These are phyloP conservation scores for Poa pratensis DNA, from an alignment of 176 grass and related monocot genomes.

Conservation along the genomic window DNA sequence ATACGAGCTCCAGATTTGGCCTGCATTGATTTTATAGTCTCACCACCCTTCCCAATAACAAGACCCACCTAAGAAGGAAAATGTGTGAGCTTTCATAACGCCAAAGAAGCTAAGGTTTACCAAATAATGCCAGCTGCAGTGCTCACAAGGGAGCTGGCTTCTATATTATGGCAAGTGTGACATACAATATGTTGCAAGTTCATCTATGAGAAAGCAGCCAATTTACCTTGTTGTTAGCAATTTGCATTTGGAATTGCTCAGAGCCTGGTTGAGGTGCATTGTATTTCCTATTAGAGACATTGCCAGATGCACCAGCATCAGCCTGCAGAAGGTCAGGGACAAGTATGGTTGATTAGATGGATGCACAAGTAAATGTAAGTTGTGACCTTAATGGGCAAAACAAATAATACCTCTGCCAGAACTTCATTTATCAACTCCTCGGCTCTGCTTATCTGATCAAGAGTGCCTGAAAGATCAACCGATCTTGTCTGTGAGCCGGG, in stretches of 20 bases:
- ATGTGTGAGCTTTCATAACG: neutral
- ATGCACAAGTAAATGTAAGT: neutral
- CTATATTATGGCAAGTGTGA: neutral
- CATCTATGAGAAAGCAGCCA: neutral
- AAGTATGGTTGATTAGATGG: conserved; percentile 15
- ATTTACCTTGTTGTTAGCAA: conserved; percentile 89
- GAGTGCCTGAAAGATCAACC: conserved; percentile 84
- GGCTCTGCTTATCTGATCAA: conserved; percentile 89
- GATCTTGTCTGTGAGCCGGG: conserved; percentile 67
- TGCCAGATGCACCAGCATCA: conserved; percentile 75
- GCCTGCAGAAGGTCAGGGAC: conserved; percentile 53
- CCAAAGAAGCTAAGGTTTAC: neutral
- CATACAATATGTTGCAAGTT: neutral
- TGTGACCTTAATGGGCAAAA: neutral
- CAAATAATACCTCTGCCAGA: conserved; percentile 66
- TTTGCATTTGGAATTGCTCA: conserved; percentile 90
- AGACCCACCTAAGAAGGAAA: conserved; percentile 71
- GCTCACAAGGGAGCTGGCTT: neutral
- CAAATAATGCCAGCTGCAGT: neutral
- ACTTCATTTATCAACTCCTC: conserved; percentile 89
- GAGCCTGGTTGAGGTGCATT: conserved; percentile 59
- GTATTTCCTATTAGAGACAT: conserved; percentile 53
- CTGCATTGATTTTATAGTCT: conserved; percentile 98
- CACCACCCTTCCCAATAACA: conserved; percentile 95
- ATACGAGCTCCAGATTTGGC: conserved; percentile 84